Conservation (phyloP, 2,329 filamentous ascomycete species). For the Botryotinia calthae region DNA sequence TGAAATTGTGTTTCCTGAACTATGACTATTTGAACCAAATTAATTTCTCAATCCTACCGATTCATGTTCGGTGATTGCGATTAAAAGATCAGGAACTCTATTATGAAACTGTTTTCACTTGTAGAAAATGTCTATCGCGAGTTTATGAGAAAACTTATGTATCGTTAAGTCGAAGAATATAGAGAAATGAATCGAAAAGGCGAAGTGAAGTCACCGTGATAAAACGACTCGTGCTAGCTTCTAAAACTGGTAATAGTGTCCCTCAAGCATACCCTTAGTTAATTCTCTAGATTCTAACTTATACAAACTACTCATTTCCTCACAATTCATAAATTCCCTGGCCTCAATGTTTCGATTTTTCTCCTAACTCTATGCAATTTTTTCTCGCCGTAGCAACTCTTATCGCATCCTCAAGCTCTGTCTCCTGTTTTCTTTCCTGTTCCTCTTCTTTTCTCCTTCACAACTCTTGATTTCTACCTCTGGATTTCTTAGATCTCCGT, state of each 20-base stretch:
- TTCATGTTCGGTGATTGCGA: neutral
- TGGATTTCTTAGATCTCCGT: neutral
- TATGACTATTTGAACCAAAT: neutral
- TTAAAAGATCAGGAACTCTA: neutral
- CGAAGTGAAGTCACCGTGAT: neutral
- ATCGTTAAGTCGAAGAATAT: neutral
- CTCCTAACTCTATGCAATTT: neutral
- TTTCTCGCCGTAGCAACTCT: neutral
- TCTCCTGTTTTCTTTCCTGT: too few species aligned
- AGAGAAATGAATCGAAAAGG: neutral
- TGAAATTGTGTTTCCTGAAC: neutral
- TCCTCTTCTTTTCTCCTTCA: conserved; percentile 6
- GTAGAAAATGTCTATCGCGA: neutral
- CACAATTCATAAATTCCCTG: neutral
- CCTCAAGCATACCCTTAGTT: neutral
- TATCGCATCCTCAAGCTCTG: conserved; percentile 4
- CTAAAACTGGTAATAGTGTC: neutral
- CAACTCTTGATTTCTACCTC: neutral
- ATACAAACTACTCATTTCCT: too few species aligned
- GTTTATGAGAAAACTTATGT: too few species aligned
- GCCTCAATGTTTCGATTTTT: neutral
- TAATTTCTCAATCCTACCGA: neutral
- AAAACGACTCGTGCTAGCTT: neutral
- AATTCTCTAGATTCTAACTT: neutral
- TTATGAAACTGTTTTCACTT: neutral